Conservation (phyloP, 192 early-diverging fungal species). For the Thoreauomyces humboldtii region DNA sequence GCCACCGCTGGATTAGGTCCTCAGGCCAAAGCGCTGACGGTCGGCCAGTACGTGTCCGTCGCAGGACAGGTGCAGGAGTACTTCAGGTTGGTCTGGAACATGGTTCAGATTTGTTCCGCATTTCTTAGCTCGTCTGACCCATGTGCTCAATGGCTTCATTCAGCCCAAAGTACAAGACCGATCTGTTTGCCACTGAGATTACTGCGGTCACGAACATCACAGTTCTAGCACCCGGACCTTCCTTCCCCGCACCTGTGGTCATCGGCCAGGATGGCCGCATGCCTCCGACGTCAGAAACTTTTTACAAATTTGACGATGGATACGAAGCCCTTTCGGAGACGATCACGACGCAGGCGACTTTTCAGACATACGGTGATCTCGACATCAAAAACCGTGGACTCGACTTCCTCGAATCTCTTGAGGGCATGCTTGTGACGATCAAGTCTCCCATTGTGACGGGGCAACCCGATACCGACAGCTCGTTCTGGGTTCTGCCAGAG, state of each 20-base stretch:
- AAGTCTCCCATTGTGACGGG: conserved; percentile 21
- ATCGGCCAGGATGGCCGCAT: conserved; percentile 11
- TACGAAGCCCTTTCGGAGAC: background rate
- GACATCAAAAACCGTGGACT: conserved; percentile 6
- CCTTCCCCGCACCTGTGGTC: background rate
- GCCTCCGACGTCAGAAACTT: background rate
- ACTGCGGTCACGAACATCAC: conserved; percentile 9
- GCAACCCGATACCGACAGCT: conserved; percentile 2
- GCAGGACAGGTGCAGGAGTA: conserved; percentile 2
- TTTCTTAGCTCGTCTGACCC: too few relatives aligned
- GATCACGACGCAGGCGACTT: conserved; percentile 1
- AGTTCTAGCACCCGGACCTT: background rate
- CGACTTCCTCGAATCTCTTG: conserved; percentile 19
- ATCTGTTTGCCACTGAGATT: conserved; percentile 12
- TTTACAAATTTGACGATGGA: conserved; percentile 7
- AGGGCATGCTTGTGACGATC: conserved; percentile 19
- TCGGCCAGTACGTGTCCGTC: conserved; percentile 4
- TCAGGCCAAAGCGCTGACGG: background rate
- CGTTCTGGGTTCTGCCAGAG: conserved; percentile 13
- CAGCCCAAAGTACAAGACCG: background rate
- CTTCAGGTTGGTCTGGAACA: too few relatives aligned
- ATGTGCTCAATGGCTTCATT: too few relatives aligned
- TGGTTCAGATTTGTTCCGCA: too few relatives aligned
- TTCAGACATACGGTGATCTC: conserved; percentile 1
- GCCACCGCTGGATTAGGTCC: background rate